Evolutionary conservation across 768 basidiomycete genomes (phyloP).

Genomic region (Floccularia luteovirens): DNA sequence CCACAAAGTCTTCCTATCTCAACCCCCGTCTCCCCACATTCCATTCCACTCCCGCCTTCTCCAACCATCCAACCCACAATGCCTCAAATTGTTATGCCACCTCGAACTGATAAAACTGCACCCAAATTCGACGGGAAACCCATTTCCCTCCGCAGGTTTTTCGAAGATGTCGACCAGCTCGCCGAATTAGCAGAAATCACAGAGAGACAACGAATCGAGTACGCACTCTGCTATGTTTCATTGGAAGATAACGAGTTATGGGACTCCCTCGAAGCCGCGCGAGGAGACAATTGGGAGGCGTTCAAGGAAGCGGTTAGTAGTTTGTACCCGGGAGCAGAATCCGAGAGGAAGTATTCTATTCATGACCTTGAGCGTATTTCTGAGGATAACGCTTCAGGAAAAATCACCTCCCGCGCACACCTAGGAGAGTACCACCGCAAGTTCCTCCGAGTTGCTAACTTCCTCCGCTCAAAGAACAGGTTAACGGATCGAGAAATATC

Average conservation of each 20-base stretch:
- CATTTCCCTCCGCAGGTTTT: not conserved
- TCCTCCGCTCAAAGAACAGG: not conserved
- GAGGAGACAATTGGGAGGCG: not conserved
- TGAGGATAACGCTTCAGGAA: not conserved
- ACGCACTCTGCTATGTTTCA: not conserved
- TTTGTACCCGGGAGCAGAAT: not conserved
- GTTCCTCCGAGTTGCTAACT: not conserved
- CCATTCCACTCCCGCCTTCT: not conserved
- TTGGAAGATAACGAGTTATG: no score
- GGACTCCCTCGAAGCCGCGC: not conserved
- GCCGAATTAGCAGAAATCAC: not conserved
- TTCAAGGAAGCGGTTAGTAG: not conserved
- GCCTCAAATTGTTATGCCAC: not conserved
- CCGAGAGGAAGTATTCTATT: not conserved
- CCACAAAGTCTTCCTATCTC: not conserved
- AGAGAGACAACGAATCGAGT: not conserved
- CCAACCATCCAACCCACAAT: not conserved
- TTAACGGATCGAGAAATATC: not conserved
- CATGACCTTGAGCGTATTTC: not conserved
- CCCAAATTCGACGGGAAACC: not conserved
- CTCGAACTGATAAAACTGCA: not conserved
- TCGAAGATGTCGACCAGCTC: not conserved
- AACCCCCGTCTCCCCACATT: not conserved
- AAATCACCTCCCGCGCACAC: not conserved
- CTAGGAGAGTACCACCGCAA: not conserved